Percentiles rank a stretch among this genome's conserved stretches.
Conservation (phyloP, 2,329 filamentous ascomycete species). For the Penicillium sp. region DNA sequence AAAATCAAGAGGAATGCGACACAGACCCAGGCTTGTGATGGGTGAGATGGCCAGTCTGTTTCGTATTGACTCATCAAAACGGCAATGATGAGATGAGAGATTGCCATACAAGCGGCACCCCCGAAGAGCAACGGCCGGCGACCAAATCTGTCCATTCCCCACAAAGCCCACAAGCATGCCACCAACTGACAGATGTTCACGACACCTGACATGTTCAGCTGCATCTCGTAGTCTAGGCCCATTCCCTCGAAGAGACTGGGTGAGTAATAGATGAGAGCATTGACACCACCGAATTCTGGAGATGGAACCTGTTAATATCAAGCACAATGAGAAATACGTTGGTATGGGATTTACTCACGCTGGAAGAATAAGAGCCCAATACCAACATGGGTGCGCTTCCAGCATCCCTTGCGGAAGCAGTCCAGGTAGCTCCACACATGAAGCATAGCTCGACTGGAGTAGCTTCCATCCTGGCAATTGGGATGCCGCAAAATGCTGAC, state of each 20-base stretch:
- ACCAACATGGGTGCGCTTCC: slow-evolving; percentile 50
- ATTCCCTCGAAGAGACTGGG: slow-evolving; percentile 44
- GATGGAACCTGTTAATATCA: slow-evolving; percentile 46
- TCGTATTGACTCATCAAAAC: slow-evolving; percentile 21
- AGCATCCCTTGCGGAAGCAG: slow-evolving; percentile 49
- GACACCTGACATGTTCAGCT: slow-evolving; percentile 27
- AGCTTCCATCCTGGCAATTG: slow-evolving; percentile 1
- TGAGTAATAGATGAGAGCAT: slow-evolving; percentile 53
- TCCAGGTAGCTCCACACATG: slow-evolving; percentile 30
- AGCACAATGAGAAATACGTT: background rate
- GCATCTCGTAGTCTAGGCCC: slow-evolving; percentile 28
- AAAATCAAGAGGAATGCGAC: slow-evolving; percentile 19
- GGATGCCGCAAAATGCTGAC: slow-evolving; percentile 32
- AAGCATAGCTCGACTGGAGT: slow-evolving; percentile 5
- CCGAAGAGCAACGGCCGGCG: slow-evolving; percentile 26
- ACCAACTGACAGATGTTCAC: slow-evolving; percentile 37
- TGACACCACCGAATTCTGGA: slow-evolving; percentile 46
- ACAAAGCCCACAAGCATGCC: slow-evolving; percentile 29
- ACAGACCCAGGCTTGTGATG: slow-evolving; percentile 19
- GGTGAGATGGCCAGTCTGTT: slow-evolving; percentile 21
- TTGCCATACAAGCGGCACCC: slow-evolving; percentile 28
- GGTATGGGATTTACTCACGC: slow-evolving; percentile 31
- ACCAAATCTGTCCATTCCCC: slow-evolving; percentile 34
- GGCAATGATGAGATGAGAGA: slow-evolving; percentile 33
- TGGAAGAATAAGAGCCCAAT: slow-evolving; percentile 44